Evolutionary conservation across 148 eudicot genomes (phyloP).

Genomic region (Nyssa sinensis): DNA sequence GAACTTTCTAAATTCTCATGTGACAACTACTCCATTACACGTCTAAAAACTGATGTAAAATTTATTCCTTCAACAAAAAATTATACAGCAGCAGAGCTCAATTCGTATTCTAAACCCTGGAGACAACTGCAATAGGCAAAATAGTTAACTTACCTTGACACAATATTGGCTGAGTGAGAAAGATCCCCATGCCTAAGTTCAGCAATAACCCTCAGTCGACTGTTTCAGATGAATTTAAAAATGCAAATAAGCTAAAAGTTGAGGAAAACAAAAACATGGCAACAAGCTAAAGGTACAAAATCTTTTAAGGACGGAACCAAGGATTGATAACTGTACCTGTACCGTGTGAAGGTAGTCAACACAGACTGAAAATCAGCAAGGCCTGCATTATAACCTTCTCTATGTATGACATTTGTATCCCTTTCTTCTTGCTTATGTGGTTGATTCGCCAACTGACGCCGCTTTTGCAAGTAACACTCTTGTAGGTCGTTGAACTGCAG

Average conservation of each 20-base stretch:
- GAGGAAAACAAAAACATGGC: background rate
- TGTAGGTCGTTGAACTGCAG: conserved; percentile 58
- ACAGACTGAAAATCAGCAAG: conserved; percentile 63
- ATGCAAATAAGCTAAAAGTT: conserved; percentile 7
- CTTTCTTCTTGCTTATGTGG: conserved; percentile 38
- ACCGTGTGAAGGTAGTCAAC: conserved; percentile 54
- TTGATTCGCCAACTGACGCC: conserved; percentile 43
- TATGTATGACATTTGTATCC: conserved; percentile 37
- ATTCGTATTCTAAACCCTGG: background rate
- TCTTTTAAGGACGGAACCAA: background rate
- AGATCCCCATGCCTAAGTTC: conserved; percentile 64
- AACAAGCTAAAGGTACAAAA: background rate
- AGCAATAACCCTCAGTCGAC: conserved; percentile 66
- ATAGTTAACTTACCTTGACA: conserved; percentile 42
- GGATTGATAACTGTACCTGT: conserved; percentile 37
- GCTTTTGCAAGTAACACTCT: conserved; percentile 69
- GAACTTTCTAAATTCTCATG: background rate
- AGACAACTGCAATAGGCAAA: background rate
- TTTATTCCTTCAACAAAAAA: background rate
- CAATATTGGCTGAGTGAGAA: conserved; percentile 62
- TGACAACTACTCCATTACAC: background rate
- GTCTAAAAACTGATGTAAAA: background rate
- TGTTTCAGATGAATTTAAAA: conserved; percentile 27
- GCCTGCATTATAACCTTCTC: conserved; percentile 56
- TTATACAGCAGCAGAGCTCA: background rate